Base-by-base conservation (phyloP, 2,329 filamentous ascomycete species). In the Aspergillus spinulosporus region DNA sequence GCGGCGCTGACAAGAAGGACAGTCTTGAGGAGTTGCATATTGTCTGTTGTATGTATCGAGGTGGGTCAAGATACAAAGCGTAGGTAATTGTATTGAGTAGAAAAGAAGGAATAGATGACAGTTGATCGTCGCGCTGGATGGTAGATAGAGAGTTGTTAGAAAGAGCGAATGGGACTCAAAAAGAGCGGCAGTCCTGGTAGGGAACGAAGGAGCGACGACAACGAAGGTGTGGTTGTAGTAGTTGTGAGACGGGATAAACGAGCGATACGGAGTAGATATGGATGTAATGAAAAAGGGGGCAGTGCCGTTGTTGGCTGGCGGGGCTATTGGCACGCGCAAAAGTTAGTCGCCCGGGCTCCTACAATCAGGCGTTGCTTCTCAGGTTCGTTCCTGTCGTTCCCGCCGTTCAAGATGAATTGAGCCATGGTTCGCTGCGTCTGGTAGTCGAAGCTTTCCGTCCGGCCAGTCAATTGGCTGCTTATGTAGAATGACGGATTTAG, bases 11-110 rank as follows among this genome's bases (percentile, higher is more conserved):
- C 59, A 50, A 73, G 57, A 34, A 72, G 46, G 51, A 74, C 58
- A 57, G 66, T 54, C 59, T 73, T 74, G 59, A 63, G 61, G 65
- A 73, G 63, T 45, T 72, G 65, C 71, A 74, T 74, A 9, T 61
- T 65, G 55, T 15, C 5, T 21, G 39, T 12, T 40, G 9, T 40
- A 40, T 11, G 11, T 8, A 8, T 5, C 11, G 37, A 40, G n/a
- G 12, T 8, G 39, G 7, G 15, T 42, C 5, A 15, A 3, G 39
- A 15, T 42, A 12, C 7, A 42, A 12, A 37, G 9, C 5, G 21
- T 49, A 29, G 40, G 21, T 21, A 14, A 47, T 29, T 36, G 14
- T 43, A 40, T 44, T 46, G 32, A 48, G 36, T 39, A 14, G 11
- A 42, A 53, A 53, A 48, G 28, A 45, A 12, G 12, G 46, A 53